Evolutionary conservation across 768 basidiomycete species (phyloP), one percentile per base, ranked within the genome.

Genomic region (Ramaria sp.): DNA sequence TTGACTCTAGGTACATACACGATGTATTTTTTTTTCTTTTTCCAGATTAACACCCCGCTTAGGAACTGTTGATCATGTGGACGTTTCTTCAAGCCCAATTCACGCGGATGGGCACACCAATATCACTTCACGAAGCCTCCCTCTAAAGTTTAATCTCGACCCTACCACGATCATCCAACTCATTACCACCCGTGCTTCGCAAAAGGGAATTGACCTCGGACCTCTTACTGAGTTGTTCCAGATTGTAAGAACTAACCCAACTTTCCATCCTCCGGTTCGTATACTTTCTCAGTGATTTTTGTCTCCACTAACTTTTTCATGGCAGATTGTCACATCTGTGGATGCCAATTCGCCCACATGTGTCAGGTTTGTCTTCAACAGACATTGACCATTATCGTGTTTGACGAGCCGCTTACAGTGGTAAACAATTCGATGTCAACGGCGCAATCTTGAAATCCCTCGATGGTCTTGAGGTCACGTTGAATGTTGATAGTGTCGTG

Each of bases 401-500:
- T 8, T 5, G 20, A 18, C 44, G 10, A 41, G 44, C 9, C 3
- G 27, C 20, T 10, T 18, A 24, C 56, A 84, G 84, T 62, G 83
- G 83, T 13, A 68, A 77, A 5, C 84, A 87, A 60, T 83, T 84
- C 57, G 75, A 83, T 60, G 73, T 78, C 15, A 64, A 69, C 25
- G 74, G 70, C 7, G 82, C 83, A 27, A 83, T 87, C 56, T 68
- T 88, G 52, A 71, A 75, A n/a, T 71, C 83, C 3, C 63, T 88
- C 50, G 72, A 77, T 32, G 75, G 75, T 54, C 71, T 88, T 37
- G 70, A 75, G 61, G 78, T 85, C 48, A 72, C 82, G 56, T 65
- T 88, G 20, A 70, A 65, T 10, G 70, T 87, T 30, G 66, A 76
- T n/a, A 74, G 74, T 16, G 67, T 67, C 0, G 66, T 82, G 43